Evolutionary conservation across 208 protist species (phyloP), one percentile per base, ranked within the genome.

Genomic region (Crithidia fasciculata): DNA sequence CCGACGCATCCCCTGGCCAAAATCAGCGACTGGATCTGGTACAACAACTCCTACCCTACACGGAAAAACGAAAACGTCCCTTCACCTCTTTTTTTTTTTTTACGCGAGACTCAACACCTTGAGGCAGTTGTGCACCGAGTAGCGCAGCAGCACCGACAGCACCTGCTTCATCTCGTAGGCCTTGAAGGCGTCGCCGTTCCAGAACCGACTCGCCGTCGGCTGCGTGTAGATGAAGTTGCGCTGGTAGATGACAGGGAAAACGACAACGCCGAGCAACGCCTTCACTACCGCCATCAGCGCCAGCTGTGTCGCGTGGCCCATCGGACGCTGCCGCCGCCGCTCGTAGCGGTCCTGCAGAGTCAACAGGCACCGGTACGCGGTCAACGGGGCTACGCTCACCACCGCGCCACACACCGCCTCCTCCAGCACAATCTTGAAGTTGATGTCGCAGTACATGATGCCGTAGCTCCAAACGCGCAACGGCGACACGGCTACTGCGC

Each of bases 241-340:
- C 66, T 85, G 80, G 69, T 81, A 91, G n/a, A 91, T 69, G 8
- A 93, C 65, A 2, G 88, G 85, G 57, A 95, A 95, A 44, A 88
- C 54, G 19, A 83, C 62, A 8, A 92, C 16, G 41, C 88, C 84
- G n/a, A 92, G 58, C 8, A 91, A 47, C 69, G 88, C n/a, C 72
- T 85, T 88, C 45, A 85, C 72, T 2, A 92, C 28, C 8, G 57
- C 61, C 56, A 84, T 84, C 5, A 95, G 57, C 37, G 84, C 13
- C 45, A 92, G 56, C 57, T 87, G 86, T 19, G 37, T 53, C 15
- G 65, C 62, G 55, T 61, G 41, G 47, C 74, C 52, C 18, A 86
- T 65, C 39, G 76, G 82, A 41, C 72, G 69, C 40, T 78, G 62
- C 41, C 72, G 43, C 37, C 72, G 61, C 18, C 69, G 69, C 64